phyloP scores from a whole-genome alignment of 2,329 filamentous ascomycete species.

The Fusarium floridanum region DNA sequence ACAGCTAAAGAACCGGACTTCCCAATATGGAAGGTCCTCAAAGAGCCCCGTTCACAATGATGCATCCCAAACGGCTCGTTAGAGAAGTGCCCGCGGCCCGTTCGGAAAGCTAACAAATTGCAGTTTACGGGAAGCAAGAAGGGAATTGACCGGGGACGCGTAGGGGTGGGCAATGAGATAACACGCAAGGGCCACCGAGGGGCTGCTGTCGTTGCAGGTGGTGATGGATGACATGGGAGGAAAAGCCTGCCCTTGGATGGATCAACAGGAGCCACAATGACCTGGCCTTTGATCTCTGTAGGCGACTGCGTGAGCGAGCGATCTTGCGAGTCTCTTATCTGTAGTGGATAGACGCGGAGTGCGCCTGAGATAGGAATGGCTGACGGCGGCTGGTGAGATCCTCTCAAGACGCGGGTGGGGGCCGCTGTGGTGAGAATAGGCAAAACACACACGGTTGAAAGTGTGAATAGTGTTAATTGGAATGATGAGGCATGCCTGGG shows the following conservation, averaged over 20 bases:
- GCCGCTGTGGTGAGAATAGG: conserved; percentile 12
- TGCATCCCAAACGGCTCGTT: background rate
- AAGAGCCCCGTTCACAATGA: background rate
- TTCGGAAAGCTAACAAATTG: background rate
- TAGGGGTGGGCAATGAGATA: background rate
- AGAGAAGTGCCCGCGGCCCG: conserved; percentile 7
- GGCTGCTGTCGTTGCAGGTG: conserved; percentile 4
- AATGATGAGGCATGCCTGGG: conserved; percentile 25
- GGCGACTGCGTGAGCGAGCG: background rate
- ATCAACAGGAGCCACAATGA: conserved; percentile 2
- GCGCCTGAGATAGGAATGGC: background rate
- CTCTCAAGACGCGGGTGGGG: conserved; percentile 21
- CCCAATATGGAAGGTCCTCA: conserved; percentile 7
- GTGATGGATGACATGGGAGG: conserved; percentile 5
- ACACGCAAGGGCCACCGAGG: conserved; percentile 1
- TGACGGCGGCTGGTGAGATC: conserved; percentile 1
- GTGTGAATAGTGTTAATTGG: conserved; percentile 13
- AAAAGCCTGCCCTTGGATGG: background rate
- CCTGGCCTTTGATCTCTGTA: conserved; percentile 10
- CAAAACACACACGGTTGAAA: conserved; percentile 16
- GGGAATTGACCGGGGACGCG: background rate
- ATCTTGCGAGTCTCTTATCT: conserved; percentile 5
- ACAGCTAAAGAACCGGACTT: background rate
- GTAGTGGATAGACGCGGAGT: conserved; percentile 1
- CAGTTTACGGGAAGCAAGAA: background rate